Base-by-base conservation (phyloP, 306 rosid species). In the Begonia peltatifolia region DNA sequence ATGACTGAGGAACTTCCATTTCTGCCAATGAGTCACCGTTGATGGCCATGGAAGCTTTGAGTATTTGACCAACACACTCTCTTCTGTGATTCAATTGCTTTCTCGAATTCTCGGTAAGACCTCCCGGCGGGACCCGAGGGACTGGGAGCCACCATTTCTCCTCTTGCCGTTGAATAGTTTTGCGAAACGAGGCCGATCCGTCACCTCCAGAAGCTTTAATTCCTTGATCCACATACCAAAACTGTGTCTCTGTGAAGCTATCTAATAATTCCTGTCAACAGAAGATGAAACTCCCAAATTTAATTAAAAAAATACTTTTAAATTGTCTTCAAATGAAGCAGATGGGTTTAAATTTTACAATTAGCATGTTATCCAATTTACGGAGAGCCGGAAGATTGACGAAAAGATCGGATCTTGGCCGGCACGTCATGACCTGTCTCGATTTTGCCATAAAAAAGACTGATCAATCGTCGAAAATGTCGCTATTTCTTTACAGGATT, bases 61-160 rank as follows among this genome's bases (percentile, higher is more conserved):
- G 66, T 44, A 85, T 90, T 62, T 83, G 95, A 65, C 65, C 76
- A 10, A 87, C 76, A 73, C 86, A 78, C 57, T 90, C 99, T 17
- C 92, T 49, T 1, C 83, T 86, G 71, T 86, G 76, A 68, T 76
- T 76, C 86, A 90, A 68, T 59, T 80, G 84, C 66, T 82, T 86
- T 55, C 95, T 85, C 4, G 94, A 80, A 52, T 53, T 69, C 68
- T 80, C 94, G 5, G 73, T 46, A n/a, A 89, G 80, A 53, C 95
- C 97, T 2, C 77, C 73, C 12, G 84, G 65, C 1, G 94, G 87
- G 15, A 89, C 94, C 13, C 94, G 94, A 4, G 95, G 97, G 10
- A 85, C 95, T 0, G 95, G 95, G 0, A 89, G 85, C 99, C 99
- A 86, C 99, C 99, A 90, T 66, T 90, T 90, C 73, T 90, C 99